A percentile compares a stretch with the other conserved stretches of the same genome.
These are phyloP conservation scores for Fusarium sp. DNA, from an alignment of 2,329 filamentous ascomycete genomes.

Conservation along the genomic window DNA sequence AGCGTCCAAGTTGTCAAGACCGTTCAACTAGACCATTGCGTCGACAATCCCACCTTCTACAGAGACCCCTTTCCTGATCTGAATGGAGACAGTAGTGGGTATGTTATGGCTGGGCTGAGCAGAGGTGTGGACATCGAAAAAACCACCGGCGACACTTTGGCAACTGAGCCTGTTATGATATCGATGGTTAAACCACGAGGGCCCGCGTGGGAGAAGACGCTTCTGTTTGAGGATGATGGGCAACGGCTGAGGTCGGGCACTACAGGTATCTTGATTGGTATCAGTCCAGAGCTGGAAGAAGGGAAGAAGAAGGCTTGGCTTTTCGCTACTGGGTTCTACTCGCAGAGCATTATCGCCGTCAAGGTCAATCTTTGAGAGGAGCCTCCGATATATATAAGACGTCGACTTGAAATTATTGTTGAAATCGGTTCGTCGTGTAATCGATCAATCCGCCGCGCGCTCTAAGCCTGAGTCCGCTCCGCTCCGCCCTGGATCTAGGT, in stretches of 20 bases:
- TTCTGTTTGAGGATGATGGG: slow-evolving; percentile 73
- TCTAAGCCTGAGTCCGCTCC: no score
- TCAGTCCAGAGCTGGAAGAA: slow-evolving; percentile 62
- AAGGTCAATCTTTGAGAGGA: slow-evolving; percentile 62
- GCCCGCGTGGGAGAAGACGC: slow-evolving; percentile 58
- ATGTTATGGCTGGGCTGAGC: slow-evolving; percentile 65
- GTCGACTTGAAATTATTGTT: no score
- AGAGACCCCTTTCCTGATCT: slow-evolving; percentile 64
- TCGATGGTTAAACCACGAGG: slow-evolving; percentile 53
- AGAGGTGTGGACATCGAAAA: slow-evolving; percentile 57
- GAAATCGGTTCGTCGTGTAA: no score
- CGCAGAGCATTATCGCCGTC: slow-evolving; percentile 64
- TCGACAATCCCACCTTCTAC: slow-evolving; percentile 75
- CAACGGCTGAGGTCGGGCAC: slow-evolving; percentile 64
- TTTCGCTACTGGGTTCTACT: slow-evolving; percentile 71
- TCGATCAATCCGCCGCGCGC: no score
- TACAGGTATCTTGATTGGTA: slow-evolving; percentile 67
- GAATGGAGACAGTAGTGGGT: slow-evolving; percentile 67
- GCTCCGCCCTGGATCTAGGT: no score
- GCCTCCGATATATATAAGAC: no score
- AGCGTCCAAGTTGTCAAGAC: slow-evolving; percentile 51
- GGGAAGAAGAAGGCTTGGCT: slow-evolving; percentile 68
- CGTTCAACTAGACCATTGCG: slow-evolving; percentile 60
- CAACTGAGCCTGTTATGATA: slow-evolving; percentile 62
- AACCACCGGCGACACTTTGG: slow-evolving; percentile 53